phyloP scores from a whole-genome alignment of 768 basidiomycete species.

The Porpolomopsis calyptriformis region DNA sequence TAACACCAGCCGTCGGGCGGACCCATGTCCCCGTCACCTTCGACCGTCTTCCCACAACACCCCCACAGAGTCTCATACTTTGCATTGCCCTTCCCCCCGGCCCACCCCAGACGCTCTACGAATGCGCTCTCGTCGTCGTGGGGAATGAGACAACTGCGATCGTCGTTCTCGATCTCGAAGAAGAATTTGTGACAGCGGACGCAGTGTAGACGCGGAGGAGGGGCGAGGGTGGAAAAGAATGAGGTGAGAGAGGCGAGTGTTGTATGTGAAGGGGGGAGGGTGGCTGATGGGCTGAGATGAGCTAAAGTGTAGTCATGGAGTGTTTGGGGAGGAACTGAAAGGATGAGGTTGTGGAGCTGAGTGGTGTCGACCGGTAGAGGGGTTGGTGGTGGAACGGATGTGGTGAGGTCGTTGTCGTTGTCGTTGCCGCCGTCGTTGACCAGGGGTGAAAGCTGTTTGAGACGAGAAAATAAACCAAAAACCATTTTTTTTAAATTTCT shows the following conservation, averaged over 20 bases:
- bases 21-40: conserved; percentile 71
- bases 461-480: conserved; percentile 18
- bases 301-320: conserved; percentile 52
- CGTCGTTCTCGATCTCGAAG: conserved; percentile 65
- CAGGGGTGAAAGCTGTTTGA: conserved; percentile 23
- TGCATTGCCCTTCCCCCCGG: conserved; percentile 5
- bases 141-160: conserved; percentile 54
- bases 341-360: conserved; percentile 40
- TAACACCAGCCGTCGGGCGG: conserved; percentile 85
- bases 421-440: conserved; percentile 17
- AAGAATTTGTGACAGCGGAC: conserved; percentile 63
- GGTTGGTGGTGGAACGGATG: conserved; percentile 27
- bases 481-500: conserved; percentile 12
- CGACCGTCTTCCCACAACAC: conserved; percentile 62
- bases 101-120: conserved; percentile 46
- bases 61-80: conserved; percentile 52
- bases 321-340: conserved; percentile 54
- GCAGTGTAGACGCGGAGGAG: conserved; percentile 64
- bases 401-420: conserved; percentile 27
- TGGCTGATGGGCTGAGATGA: conserved; percentile 32
- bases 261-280: conserved; percentile 29
- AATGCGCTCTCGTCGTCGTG: conserved; percentile 77
- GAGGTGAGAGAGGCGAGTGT: conserved; percentile 37
- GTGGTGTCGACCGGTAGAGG: conserved; percentile 26
- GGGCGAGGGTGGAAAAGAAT: conserved; percentile 54